A percentile compares a stretch with the other conserved stretches of the same genome.
phyloP scores from a whole-genome alignment of 805 yeast species.

The Lachancea fermentati region DNA sequence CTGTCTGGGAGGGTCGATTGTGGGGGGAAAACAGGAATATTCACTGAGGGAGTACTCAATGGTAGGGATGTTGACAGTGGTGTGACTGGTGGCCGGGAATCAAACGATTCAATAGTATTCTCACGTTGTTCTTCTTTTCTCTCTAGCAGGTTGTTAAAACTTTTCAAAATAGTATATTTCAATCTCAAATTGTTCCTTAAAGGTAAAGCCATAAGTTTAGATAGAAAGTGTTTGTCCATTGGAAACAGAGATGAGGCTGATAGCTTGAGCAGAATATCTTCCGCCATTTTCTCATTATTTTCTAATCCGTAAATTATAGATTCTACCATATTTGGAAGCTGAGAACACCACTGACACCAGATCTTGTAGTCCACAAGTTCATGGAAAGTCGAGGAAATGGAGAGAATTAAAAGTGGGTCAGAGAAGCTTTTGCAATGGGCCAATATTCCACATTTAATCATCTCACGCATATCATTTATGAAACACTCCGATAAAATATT shows the following conservation, averaged over 20 bases:
- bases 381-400: conserved; percentile 1
- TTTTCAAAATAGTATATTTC: conserved; percentile 7
- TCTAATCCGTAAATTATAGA: conserved; percentile 3
- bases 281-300: conserved; percentile 15
- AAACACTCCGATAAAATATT: conserved; percentile 11
- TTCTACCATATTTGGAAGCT: conserved; percentile 2
- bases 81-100: conserved; percentile 1
- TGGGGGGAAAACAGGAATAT: conserved; percentile 5
- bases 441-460: conserved; percentile 28
- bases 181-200: background rate
- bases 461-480: conserved; percentile 10
- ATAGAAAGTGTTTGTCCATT: background rate
- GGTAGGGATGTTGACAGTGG: background rate
- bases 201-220: conserved; percentile 4
- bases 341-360: conserved; percentile 9
- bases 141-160: conserved; percentile 6
- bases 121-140: conserved; percentile 1
- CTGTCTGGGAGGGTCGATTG: conserved; percentile 11
- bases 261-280: conserved; percentile 22
- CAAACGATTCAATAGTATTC: background rate
- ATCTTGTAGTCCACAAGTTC: conserved; percentile 1
- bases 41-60: background rate
- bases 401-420: conserved; percentile 14
- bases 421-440: conserved; percentile 12
- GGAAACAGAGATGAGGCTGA: conserved; percentile 10